phyloP scores from a whole-genome alignment of 495 filamentous ascomycete genomes.

The Hypoxylon fragiforme region DNA sequence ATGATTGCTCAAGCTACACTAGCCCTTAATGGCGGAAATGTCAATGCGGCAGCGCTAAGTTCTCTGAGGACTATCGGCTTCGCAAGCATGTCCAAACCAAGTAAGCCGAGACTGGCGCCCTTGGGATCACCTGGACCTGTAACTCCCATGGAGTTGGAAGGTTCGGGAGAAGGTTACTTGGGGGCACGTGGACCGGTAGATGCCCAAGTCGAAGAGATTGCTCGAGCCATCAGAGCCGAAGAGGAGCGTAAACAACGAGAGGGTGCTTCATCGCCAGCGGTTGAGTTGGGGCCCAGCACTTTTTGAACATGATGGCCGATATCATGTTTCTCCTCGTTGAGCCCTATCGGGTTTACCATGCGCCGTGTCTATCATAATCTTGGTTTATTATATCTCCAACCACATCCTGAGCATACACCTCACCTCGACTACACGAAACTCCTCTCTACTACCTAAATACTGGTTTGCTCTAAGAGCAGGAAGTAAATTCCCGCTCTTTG shows the following conservation, averaged over 20 bases:
- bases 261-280: constrained; percentile 20
- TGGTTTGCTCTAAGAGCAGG: neutral
- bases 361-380: too few relatives aligned
- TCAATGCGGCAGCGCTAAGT: constrained; percentile 30
- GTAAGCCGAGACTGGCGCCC: constrained; percentile 67
- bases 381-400: too few relatives aligned
- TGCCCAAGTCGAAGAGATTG: constrained; percentile 24
- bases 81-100: constrained; percentile 48
- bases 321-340: too few relatives aligned
- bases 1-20: constrained; percentile 59
- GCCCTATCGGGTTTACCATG: too few relatives aligned
- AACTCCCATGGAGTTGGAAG: constrained; percentile 74
- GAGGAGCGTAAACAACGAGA: constrained; percentile 32
- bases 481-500: neutral
- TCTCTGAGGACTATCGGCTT: constrained; percentile 40
- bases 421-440: too few relatives aligned
- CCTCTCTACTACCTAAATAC: neutral
- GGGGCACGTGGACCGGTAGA: constrained; percentile 16
- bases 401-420: too few relatives aligned
- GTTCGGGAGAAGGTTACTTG: constrained; percentile 30
- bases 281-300: constrained; percentile 29
- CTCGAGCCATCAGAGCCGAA: constrained; percentile 27
- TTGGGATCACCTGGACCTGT: constrained; percentile 77
- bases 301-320: constrained; percentile 8
- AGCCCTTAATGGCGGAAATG: constrained; percentile 45